Evolutionary conservation across 192 early-diverging fungal genomes (phyloP).

Genomic region (Chytriomyces sp.): DNA sequence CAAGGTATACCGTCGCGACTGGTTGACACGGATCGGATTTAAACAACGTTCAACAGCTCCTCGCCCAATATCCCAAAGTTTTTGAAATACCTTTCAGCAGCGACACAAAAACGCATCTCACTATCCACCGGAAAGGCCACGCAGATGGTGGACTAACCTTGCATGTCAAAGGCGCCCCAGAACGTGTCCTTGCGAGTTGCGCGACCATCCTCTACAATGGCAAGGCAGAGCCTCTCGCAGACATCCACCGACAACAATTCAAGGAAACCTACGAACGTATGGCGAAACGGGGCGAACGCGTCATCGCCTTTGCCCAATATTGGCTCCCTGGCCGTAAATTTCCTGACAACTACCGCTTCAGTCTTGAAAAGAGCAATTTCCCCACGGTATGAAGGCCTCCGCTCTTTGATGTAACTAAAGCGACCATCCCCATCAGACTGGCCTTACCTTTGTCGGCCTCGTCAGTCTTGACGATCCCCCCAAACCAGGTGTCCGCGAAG

Average conservation of each 20-base stretch:
- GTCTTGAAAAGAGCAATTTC: conserved; percentile 70
- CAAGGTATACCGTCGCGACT: conserved; percentile 1
- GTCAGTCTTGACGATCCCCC: conserved; percentile 92
- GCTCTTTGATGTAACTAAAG: not conserved
- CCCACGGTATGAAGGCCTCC: conserved; percentile 47
- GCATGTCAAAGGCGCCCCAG: conserved; percentile 88
- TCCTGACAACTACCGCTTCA: conserved; percentile 76
- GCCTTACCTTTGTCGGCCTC: conserved; percentile 77
- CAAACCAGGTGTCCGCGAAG: conserved; percentile 90
- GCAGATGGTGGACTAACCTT: conserved; percentile 70
- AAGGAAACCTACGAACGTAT: conserved; percentile 75
- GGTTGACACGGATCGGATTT: not conserved
- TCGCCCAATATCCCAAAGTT: conserved; percentile 74
- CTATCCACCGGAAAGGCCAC: conserved; percentile 81
- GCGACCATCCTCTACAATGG: conserved; percentile 63
- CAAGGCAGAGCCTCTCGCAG: conserved; percentile 59
- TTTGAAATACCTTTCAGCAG: conserved; percentile 96
- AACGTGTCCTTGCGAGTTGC: conserved; percentile 81
- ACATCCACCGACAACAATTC: conserved; percentile 48
- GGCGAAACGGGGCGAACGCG: conserved; percentile 83
- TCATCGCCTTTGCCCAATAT: conserved; percentile 86
- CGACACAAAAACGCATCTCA: conserved; percentile 87
- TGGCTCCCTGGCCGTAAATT: conserved; percentile 68
- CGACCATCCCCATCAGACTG: conserved; percentile 23
- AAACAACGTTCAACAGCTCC: conserved; percentile 34